A percentile compares a stretch with the other conserved stretches of the same genome.
These are phyloP conservation scores for Avicennia marina DNA, from an alignment of 257 asterid genomes.

Conservation along the genomic window DNA sequence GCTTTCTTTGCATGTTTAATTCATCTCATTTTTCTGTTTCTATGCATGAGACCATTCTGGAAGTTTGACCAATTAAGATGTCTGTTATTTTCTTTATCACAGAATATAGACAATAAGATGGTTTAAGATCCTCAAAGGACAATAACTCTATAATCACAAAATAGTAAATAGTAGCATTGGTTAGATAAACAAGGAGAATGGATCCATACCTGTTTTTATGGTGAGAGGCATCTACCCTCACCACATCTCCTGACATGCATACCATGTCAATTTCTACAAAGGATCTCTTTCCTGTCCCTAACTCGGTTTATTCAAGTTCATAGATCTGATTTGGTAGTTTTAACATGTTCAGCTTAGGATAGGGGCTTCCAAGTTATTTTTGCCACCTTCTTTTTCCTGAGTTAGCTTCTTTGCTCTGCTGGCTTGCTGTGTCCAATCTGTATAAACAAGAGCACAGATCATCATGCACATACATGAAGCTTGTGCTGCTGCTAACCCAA, in stretches of 20 bases:
- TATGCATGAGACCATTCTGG: constrained; percentile 1
- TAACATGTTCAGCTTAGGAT: constrained; percentile 29
- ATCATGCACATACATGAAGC: constrained; percentile 45
- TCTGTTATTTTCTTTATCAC: not conserved
- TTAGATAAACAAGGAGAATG: constrained; percentile 2
- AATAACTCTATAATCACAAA: constrained; percentile 5
- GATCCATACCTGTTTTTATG: constrained; percentile 10
- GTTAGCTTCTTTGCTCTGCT: constrained; percentile 42
- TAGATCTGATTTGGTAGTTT: constrained; percentile 15
- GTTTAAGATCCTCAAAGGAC: constrained; percentile 1
- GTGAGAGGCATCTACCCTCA: no score
- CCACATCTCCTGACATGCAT: not conserved
- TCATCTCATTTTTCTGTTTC: constrained; percentile 8
- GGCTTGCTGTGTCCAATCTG: constrained; percentile 49
- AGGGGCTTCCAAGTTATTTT: constrained; percentile 32
- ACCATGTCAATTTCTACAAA: not conserved
- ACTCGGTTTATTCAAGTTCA: constrained; percentile 8
- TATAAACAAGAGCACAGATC: constrained; percentile 37
- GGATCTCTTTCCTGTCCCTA: not conserved
- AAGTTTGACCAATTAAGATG: constrained; percentile 8
- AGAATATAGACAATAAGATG: not conserved
- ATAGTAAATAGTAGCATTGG: constrained; percentile 5
- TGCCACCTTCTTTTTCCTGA: constrained; percentile 27
- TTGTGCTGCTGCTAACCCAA: constrained; percentile 58
- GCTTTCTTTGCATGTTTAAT: not conserved